Percentiles rank a stretch among this genome's conserved stretches.
Evolutionary conservation across 768 basidiomycete genomes (phyloP).

Genomic region (Pseudohyphozyma bogoriensis): DNA sequence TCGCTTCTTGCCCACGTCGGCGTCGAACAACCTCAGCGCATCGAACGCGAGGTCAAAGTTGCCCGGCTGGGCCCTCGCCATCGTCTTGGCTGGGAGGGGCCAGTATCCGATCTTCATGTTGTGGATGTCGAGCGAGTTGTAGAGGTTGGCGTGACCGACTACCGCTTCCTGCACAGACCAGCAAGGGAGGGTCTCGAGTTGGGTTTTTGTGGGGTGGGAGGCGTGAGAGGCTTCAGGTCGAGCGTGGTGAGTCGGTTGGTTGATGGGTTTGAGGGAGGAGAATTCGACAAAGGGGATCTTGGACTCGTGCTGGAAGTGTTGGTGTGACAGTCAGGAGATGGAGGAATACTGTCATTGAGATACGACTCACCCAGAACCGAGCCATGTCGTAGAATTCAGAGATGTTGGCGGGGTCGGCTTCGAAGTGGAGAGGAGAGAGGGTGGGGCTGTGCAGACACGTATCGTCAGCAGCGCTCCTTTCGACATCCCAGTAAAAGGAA

Average conservation of each 20-base stretch:
- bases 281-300: slow-evolving; percentile 22
- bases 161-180: slow-evolving; percentile 23
- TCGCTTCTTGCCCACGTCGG: background rate
- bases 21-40: slow-evolving; percentile 21
- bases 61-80: slow-evolving; percentile 11
- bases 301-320: slow-evolving; percentile 10
- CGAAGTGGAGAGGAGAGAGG: slow-evolving; percentile 22
- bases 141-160: slow-evolving; percentile 16
- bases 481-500: too few species aligned
- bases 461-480: background rate
- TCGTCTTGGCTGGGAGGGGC: slow-evolving; percentile 15
- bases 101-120: slow-evolving; percentile 16
- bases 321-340: too few species aligned
- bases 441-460: slow-evolving; percentile 3
- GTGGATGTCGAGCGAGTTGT: slow-evolving; percentile 19
- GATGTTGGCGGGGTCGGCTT: slow-evolving; percentile 11
- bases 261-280: slow-evolving; percentile 5
- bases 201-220: too few species aligned
- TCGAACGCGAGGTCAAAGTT: slow-evolving; percentile 23
- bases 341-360: too few species aligned
- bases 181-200: slow-evolving; percentile 21
- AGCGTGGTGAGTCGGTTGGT: background rate
- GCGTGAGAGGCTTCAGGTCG: too few species aligned
- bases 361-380: too few species aligned
- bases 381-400: slow-evolving; percentile 24